Percentiles rank a stretch among this genome's conserved stretches.
Conservation (phyloP, 2,329 filamentous ascomycete species). For the Rhynchosporium secalis region DNA sequence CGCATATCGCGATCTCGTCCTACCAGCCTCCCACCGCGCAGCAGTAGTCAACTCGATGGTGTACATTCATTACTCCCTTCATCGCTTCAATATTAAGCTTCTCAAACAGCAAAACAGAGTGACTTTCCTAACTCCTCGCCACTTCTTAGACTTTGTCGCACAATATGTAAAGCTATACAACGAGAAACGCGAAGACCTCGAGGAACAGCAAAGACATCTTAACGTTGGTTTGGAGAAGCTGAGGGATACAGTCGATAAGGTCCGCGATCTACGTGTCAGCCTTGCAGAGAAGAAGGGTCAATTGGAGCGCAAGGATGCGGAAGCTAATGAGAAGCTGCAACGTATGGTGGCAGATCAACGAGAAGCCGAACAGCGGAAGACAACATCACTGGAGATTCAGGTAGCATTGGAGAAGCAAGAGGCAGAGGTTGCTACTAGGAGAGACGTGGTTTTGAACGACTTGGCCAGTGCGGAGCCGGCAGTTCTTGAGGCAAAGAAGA, state of each 20-base stretch:
- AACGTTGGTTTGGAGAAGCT: constrained; percentile 98
- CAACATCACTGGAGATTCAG: constrained; percentile 85
- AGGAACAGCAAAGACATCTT: constrained; percentile 97
- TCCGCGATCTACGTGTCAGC: constrained; percentile 85
- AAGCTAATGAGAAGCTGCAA: constrained; percentile 96
- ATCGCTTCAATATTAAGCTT: constrained; percentile 83
- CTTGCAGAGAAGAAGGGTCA: constrained; percentile 93
- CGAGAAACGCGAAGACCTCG: constrained; percentile 96
- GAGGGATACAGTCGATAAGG: constrained; percentile 94
- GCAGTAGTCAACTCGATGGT: constrained; percentile 98
- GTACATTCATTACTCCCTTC: constrained; percentile 93
- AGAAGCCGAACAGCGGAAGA: constrained; percentile 89
- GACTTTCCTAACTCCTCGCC: constrained; percentile 91
- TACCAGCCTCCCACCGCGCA: constrained; percentile 89
- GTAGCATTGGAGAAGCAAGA: constrained; percentile 85
- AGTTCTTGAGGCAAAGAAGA: constrained; percentile 88
- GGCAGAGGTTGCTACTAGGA: constrained; percentile 77
- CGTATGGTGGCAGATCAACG: constrained; percentile 96
- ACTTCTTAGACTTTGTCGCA: constrained; percentile 96
- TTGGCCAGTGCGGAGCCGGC: constrained; percentile 90
- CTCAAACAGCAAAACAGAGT: constrained; percentile 88
- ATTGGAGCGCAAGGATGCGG: constrained; percentile 87
- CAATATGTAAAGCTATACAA: constrained; percentile 98
- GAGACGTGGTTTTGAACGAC: constrained; percentile 82
- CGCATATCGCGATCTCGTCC: constrained; percentile 79